These are phyloP conservation scores for Acidiella bohemica DNA, from an alignment of 495 filamentous ascomycete genomes.

Conservation along the genomic window DNA sequence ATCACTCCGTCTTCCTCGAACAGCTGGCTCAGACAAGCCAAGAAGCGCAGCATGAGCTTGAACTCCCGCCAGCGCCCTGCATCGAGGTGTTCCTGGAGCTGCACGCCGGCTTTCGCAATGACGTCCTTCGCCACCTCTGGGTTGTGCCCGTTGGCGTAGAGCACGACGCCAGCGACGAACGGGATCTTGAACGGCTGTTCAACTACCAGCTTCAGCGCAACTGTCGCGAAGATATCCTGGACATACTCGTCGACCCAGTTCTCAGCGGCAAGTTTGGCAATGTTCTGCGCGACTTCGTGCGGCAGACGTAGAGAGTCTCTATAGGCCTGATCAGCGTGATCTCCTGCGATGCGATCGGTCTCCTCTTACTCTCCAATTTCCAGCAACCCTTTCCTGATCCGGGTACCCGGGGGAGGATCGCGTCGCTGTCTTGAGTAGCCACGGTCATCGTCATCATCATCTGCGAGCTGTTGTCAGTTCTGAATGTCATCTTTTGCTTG, in stretches of 20 bases:
- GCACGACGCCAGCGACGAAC: slow-evolving; percentile 68
- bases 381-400: slow-evolving; percentile 8
- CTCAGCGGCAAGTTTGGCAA: slow-evolving; percentile 63
- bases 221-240: slow-evolving; percentile 51
- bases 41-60: slow-evolving; percentile 77
- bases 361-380: slow-evolving; percentile 17
- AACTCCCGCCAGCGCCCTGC: slow-evolving; percentile 74
- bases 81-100: slow-evolving; percentile 47
- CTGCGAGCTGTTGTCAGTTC: too few species aligned
- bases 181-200: slow-evolving; percentile 97
- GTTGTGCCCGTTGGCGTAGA: slow-evolving; percentile 61
- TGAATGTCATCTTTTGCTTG: too few species aligned
- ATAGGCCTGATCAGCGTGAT: too few species aligned
- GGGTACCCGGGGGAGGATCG: slow-evolving; percentile 47
- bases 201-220: slow-evolving; percentile 58
- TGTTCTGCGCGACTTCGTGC: slow-evolving; percentile 64
- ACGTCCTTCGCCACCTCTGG: slow-evolving; percentile 57
- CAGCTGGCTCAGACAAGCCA: slow-evolving; percentile 66
- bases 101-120: slow-evolving; percentile 43
- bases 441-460: slow-evolving; percentile 66
- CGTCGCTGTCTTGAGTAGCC: slow-evolving; percentile 45
- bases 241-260: slow-evolving; percentile 72
- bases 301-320: slow-evolving; percentile 31
- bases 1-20: slow-evolving; percentile 81
- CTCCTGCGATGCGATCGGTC: too few species aligned